These are phyloP conservation scores for Russula olivacea DNA, from an alignment of 768 basidiomycete species.

Conservation along the genomic window DNA sequence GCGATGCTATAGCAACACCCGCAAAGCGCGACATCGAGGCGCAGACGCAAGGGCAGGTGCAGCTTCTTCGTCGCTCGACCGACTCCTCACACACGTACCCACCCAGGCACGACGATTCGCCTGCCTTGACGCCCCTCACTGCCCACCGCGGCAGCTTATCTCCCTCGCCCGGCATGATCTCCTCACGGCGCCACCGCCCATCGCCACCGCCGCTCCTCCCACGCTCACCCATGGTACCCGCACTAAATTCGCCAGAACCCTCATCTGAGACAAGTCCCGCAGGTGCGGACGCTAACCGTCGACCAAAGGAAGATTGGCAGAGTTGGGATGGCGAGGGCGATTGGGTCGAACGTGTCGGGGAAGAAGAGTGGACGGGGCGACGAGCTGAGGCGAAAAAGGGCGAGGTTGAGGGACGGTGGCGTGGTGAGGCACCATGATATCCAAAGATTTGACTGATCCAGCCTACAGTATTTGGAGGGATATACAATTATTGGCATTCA, in stretches of 20 bases:
- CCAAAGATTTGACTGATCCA: background rate
- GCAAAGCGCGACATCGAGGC: constrained; percentile 42
- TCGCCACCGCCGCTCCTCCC: constrained; percentile 28
- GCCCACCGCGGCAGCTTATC: constrained; percentile 32
- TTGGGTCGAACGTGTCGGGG: constrained; percentile 45
- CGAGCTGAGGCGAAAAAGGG: constrained; percentile 37
- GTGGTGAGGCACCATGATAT: background rate
- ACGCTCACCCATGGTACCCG: constrained; percentile 23
- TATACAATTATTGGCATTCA: background rate
- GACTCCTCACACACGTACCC: constrained; percentile 52
- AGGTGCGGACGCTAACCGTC: constrained; percentile 13
- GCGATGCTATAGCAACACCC: background rate
- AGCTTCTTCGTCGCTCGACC: constrained; percentile 34
- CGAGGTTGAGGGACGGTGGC: constrained; percentile 31
- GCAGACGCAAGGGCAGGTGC: constrained; percentile 36
- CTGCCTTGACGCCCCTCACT: constrained; percentile 28
- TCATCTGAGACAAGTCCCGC: constrained; percentile 10
- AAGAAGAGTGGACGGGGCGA: constrained; percentile 44
- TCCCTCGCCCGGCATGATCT: constrained; percentile 9
- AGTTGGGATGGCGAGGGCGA: constrained; percentile 42
- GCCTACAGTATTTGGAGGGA: background rate
- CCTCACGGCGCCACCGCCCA: constrained; percentile 17
- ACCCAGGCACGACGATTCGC: constrained; percentile 44
- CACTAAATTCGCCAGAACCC: constrained; percentile 17
- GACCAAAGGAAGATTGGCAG: constrained; percentile 38